These are phyloP conservation scores for Aspergillus conjunctus DNA, from an alignment of 495 filamentous ascomycete genomes.

Conservation along the genomic window DNA sequence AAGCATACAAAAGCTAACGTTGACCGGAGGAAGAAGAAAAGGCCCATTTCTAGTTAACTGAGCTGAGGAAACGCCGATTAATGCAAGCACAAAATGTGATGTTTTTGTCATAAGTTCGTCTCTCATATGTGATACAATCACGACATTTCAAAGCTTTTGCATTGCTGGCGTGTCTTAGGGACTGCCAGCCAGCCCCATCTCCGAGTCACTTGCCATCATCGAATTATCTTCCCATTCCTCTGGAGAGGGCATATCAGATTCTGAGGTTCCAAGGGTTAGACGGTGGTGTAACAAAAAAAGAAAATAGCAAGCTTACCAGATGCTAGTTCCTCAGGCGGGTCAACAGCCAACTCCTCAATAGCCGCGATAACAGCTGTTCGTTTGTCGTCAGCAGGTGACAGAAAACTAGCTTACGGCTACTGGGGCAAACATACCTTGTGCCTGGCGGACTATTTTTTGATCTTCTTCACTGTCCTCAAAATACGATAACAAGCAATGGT, in stretches of 20 bases:
- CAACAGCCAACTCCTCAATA: conserved; percentile 40
- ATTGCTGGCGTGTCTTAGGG: conserved; percentile 28
- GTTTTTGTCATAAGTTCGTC: conserved; percentile 30
- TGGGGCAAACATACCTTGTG: conserved; percentile 38
- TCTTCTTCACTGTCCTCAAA: conserved; percentile 49
- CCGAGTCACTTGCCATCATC: conserved; percentile 47
- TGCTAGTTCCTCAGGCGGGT: conserved; percentile 42
- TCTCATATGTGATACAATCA: conserved; percentile 34
- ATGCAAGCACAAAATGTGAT: conserved; percentile 27
- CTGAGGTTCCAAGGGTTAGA: conserved; percentile 34
- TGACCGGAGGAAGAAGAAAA: conserved; percentile 19
- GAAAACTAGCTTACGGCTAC: background rate
- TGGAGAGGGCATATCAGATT: conserved; percentile 44
- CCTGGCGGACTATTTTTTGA: conserved; percentile 32
- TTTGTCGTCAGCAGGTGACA: conserved; percentile 16
- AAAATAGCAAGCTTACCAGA: conserved; percentile 41
- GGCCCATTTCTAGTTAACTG: conserved; percentile 22
- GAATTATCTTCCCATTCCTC: conserved; percentile 52
- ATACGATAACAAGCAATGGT: conserved; percentile 45
- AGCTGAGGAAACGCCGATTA: conserved; percentile 29
- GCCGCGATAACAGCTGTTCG: conserved; percentile 33
- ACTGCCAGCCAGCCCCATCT: conserved; percentile 41
- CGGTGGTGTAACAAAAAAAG: conserved; percentile 23
- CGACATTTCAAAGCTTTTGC: conserved; percentile 17
- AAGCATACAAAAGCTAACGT: conserved; percentile 12